These are phyloP conservation scores for Coemansia sp. DNA, from an alignment of 192 early-diverging fungal species.

Conservation along the genomic window DNA sequence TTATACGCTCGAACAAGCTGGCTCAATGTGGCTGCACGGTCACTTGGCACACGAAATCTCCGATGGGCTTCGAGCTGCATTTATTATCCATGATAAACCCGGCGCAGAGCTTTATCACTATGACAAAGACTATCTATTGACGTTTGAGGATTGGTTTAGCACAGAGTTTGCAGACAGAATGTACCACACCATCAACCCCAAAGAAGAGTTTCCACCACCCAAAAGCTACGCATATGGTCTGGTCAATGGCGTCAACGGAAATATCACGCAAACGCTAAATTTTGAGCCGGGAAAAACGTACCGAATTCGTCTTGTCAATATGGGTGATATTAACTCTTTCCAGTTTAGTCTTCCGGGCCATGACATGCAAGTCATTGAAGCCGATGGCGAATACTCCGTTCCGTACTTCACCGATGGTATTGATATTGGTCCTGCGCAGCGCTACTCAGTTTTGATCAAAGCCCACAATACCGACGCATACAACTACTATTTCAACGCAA, in stretches of 20 bases:
- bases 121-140: slow-evolving; percentile 58
- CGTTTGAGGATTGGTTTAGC: slow-evolving; percentile 64
- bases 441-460: slow-evolving; percentile 73
- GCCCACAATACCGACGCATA: slow-evolving; percentile 57
- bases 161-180: slow-evolving; percentile 10
- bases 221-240: background rate
- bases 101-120: slow-evolving; percentile 44
- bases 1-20: slow-evolving; percentile 55
- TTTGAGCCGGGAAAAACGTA: slow-evolving; percentile 76
- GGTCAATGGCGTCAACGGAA: slow-evolving; percentile 19
- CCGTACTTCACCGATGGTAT: slow-evolving; percentile 56
- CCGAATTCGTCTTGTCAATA: slow-evolving; percentile 74
- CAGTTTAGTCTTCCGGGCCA: slow-evolving; percentile 72
- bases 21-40: slow-evolving; percentile 77
- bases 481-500: slow-evolving; percentile 36
- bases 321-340: slow-evolving; percentile 58
- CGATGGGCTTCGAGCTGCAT: slow-evolving; percentile 3
- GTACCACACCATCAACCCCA: too few species aligned
- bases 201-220: too few species aligned
- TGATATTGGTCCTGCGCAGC: slow-evolving; percentile 68
- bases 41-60: slow-evolving; percentile 66
- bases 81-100: slow-evolving; percentile 58
- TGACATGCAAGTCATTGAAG: slow-evolving; percentile 73
- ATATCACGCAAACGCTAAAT: slow-evolving; percentile 50
- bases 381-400: slow-evolving; percentile 63